A percentile compares a stretch with the other conserved stretches of the same genome.
Evolutionary conservation across 2,329 filamentous ascomycete species (phyloP).

Genomic region (Dendryphion nanum): DNA sequence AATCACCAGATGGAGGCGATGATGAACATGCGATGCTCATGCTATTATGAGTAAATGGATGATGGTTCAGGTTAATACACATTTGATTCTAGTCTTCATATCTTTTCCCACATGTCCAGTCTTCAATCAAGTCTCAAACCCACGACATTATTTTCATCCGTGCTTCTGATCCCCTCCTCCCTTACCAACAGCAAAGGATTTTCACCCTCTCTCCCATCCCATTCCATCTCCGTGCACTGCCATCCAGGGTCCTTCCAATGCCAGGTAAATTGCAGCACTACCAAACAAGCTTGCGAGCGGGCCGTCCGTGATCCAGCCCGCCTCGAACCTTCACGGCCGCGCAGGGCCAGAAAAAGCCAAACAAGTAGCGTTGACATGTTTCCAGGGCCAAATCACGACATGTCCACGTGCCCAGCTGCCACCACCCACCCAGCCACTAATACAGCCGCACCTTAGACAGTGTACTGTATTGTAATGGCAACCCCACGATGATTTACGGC

Average conservation of each 20-base stretch:
- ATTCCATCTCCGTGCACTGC: not conserved
- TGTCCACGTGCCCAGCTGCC: too few species aligned
- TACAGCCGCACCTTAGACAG: too few species aligned
- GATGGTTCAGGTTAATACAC: not conserved
- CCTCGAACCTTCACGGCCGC: not conserved
- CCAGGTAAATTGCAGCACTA: too few species aligned
- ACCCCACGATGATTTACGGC: too few species aligned
- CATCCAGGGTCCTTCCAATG: not conserved
- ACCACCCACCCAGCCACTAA: too few species aligned
- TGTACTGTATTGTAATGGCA: too few species aligned
- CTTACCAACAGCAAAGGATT: not conserved
- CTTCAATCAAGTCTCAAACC: too few species aligned
- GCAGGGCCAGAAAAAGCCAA: not conserved
- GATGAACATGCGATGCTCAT: constrained; percentile 6
- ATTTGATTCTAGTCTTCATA: not conserved
- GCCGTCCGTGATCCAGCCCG: too few species aligned
- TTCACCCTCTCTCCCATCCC: not conserved
- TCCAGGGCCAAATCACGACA: not conserved
- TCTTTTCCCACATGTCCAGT: too few species aligned
- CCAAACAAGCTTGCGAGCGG: too few species aligned
- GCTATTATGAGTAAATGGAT: constrained; percentile 5
- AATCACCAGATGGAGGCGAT: not conserved
- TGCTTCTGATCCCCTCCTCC: too few species aligned
- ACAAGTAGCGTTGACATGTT: not conserved
- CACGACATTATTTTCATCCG: too few species aligned